Conservation (phyloP, 306 rosid genomes). For the Inga laurina region DNA sequence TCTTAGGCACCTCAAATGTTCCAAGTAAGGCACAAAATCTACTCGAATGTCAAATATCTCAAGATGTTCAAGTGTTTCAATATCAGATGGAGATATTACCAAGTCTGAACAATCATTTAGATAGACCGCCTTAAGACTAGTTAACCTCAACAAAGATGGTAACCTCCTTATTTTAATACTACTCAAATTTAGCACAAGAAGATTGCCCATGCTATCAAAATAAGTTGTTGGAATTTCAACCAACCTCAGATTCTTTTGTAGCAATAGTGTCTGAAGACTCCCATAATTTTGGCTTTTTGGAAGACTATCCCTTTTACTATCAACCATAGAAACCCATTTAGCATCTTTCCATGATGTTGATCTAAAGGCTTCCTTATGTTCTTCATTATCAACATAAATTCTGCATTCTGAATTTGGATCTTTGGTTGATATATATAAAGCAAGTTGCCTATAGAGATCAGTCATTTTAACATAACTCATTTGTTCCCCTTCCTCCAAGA, state of each 20-base stretch:
- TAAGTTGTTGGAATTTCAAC: background rate
- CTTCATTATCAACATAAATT: background rate
- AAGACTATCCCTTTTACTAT: background rate
- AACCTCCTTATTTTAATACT: background rate
- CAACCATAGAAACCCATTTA: slow-evolving; percentile 16
- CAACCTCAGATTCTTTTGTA: background rate
- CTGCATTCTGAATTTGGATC: background rate
- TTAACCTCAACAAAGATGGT: background rate
- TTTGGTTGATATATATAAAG: background rate
- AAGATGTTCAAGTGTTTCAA: background rate
- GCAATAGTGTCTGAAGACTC: slow-evolving; percentile 1
- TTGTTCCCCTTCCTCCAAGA: background rate
- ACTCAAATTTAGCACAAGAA: slow-evolving; percentile 6
- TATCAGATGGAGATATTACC: no score
- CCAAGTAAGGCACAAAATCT: background rate
- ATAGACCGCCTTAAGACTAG: background rate
- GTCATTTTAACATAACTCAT: slow-evolving; percentile 17
- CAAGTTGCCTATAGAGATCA: background rate
- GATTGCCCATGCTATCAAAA: slow-evolving; percentile 2
- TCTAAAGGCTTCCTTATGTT: background rate
- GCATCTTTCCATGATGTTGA: background rate
- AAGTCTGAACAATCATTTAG: no score
- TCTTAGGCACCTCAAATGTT: background rate
- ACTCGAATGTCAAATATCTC: slow-evolving; percentile 24
- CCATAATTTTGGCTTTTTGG: background rate